phyloP scores from a whole-genome alignment of 2,329 filamentous ascomycete genomes.

The Emmonsiellopsis sp. region DNA sequence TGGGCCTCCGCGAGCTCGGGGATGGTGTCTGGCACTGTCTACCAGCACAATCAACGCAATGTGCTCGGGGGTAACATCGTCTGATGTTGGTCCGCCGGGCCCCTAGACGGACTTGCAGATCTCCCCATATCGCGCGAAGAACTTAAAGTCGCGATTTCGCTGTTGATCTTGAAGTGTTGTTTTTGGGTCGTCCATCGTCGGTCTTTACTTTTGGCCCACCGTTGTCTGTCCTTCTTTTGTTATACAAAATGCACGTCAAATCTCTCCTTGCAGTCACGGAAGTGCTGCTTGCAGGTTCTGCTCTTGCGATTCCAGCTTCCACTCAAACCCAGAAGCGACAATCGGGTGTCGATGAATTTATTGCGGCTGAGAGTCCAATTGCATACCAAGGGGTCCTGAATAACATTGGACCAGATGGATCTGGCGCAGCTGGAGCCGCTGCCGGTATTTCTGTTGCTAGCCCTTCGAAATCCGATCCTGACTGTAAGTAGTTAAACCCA shows the following conservation, averaged over 20 bases:
- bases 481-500: slow-evolving; percentile 35
- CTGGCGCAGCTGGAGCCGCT: slow-evolving; percentile 37
- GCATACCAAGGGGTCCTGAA: slow-evolving; percentile 44
- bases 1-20: too few species aligned
- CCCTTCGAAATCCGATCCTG: slow-evolving; percentile 43
- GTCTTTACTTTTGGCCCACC: neutral
- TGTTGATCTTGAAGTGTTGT: neutral
- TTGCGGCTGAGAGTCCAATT: slow-evolving; percentile 37
- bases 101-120: too few species aligned
- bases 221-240: neutral
- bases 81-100: neutral
- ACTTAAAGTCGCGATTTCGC: too few species aligned
- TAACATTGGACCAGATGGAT: slow-evolving; percentile 46
- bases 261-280: neutral
- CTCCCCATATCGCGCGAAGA: too few species aligned
- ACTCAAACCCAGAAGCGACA: neutral
- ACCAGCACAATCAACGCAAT: too few species aligned
- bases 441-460: slow-evolving; percentile 47
- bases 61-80: too few species aligned
- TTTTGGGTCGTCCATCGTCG: neutral
- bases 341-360: slow-evolving; percentile 7
- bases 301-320: neutral
- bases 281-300: neutral
- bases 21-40: too few species aligned
- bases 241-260: neutral